These are phyloP conservation scores for Pseudomassariella vexata DNA, from an alignment of 2,329 filamentous ascomycete species.

Conservation along the genomic window DNA sequence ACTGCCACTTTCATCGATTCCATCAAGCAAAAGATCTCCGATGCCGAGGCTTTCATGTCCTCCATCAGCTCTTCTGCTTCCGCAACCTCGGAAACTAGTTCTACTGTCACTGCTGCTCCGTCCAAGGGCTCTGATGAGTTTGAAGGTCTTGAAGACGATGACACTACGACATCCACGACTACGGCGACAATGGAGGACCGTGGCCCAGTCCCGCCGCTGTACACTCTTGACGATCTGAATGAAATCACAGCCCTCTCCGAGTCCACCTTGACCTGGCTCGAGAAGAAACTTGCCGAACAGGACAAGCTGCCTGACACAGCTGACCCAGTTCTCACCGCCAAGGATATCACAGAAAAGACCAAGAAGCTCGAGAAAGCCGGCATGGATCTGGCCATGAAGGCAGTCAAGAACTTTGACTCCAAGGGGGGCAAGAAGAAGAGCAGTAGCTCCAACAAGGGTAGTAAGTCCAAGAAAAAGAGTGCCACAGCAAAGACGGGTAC, in stretches of 20 bases:
- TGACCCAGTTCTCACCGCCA: conserved; percentile 67
- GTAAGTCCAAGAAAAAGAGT: conserved; percentile 36
- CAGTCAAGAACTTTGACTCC: conserved; percentile 50
- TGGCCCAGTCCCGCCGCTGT: conserved; percentile 58
- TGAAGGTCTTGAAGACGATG: conserved; percentile 74
- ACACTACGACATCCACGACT: conserved; percentile 26
- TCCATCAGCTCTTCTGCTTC: conserved; percentile 46
- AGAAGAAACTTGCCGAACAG: conserved; percentile 65
- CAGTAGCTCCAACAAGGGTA: conserved; percentile 24
- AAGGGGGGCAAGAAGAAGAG: conserved; percentile 35
- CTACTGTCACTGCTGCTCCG: conserved; percentile 40
- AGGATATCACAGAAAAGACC: conserved; percentile 64
- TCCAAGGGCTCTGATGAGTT: conserved; percentile 46
- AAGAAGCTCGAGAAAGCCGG: conserved; percentile 66
- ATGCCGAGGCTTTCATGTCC: conserved; percentile 58
- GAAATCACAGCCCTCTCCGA: conserved; percentile 57
- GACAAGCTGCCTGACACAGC: conserved; percentile 63
- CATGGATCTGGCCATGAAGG: conserved; percentile 66
- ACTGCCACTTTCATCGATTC: conserved; percentile 64
- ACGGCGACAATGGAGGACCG: conserved; percentile 41
- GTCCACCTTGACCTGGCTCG: conserved; percentile 66
- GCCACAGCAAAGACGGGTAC: conserved; percentile 30
- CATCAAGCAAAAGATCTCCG: conserved; percentile 64
- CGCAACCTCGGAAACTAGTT: conserved; percentile 34
- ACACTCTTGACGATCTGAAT: conserved; percentile 67